These are phyloP conservation scores for Sugiyamaella americana DNA, from an alignment of 805 yeast species.

Conservation along the genomic window DNA sequence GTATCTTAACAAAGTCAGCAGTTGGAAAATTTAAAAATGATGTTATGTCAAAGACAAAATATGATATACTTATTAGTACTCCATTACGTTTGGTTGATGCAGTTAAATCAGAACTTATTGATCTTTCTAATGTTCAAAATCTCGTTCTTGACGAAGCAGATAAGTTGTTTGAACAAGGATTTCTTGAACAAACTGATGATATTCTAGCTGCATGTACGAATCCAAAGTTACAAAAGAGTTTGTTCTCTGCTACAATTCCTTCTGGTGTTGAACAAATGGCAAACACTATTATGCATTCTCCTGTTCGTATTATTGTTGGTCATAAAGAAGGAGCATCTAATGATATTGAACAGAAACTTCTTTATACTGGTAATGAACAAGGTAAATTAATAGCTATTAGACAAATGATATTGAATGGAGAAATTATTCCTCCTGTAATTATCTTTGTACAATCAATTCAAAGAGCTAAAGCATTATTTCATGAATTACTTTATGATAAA, in stretches of 20 bases:
- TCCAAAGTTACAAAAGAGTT: constrained; percentile 53
- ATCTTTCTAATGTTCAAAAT: constrained; percentile 60
- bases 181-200: constrained; percentile 85
- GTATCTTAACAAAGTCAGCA: constrained; percentile 67
- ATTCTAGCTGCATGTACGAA: constrained; percentile 54
- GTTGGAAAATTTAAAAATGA: constrained; percentile 55
- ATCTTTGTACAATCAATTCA: constrained; percentile 87
- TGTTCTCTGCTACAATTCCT: constrained; percentile 94
- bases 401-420: constrained; percentile 68
- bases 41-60: constrained; percentile 52
- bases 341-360: constrained; percentile 73
- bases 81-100: constrained; percentile 84
- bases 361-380: constrained; percentile 87
- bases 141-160: constrained; percentile 95
- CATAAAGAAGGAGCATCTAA: constrained; percentile 89
- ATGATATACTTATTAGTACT: constrained; percentile 77
- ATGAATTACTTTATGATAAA: constrained; percentile 86
- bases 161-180: constrained; percentile 75
- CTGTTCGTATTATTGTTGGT: constrained; percentile 83
- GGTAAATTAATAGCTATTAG: constrained; percentile 92
- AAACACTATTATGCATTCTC: constrained; percentile 73
- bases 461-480: constrained; percentile 92
- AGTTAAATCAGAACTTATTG: constrained; percentile 54
- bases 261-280: constrained; percentile 89
- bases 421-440: constrained; percentile 85